Base-by-base conservation (phyloP, 495 filamentous ascomycete genomes). In the Hypoxylon subgilvum region DNA sequence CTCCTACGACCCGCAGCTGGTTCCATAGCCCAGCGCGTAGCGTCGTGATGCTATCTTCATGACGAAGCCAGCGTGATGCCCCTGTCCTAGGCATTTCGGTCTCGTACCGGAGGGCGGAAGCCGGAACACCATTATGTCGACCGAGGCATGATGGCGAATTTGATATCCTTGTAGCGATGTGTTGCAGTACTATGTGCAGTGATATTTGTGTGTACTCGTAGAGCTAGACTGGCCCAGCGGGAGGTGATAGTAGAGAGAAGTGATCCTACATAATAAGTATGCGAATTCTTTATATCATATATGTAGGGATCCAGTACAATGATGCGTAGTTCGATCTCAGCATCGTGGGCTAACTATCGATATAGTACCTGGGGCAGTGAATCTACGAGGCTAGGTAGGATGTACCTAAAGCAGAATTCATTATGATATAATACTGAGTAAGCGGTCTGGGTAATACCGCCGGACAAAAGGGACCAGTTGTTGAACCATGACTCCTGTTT, bases 21-120 rank as follows among this genome's bases (percentile, higher is more conserved):
- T 51, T 43, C 57, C 43, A 41, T 48, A 43, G 41, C 41, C 48
- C 34, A 41, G 57, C 44, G 23, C 49, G 53, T 58, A 63, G 53
- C 49, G 36, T 57, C 22, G 53, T 53, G 49, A 63, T 58, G 53
- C 22, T 63, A 63, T 63, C 42, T 52, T 49, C 43, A 63, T 63
- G 60, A 57, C 48, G 53, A 63, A 53, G 49, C 35, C 18, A 30
- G 27, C 23, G 31, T 14, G 31, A 40, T 49, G 34, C 60, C 60
- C 60, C 43, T 48, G 60, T 53, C 41, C 48, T 23, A 44, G 41
- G 22, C 34, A 17, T 35, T 43, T 18, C 17, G 16, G 17, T 52
- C 30, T 35, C 17, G 32, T 45, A 45, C 38, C 13, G 42, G 40
- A 41, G 4, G n/a, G n/a, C n/a, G n/a, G n/a, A n/a, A n/a, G n/a